Base-by-base conservation (phyloP, 441 rosid species). In the Viola pubescens region DNA sequence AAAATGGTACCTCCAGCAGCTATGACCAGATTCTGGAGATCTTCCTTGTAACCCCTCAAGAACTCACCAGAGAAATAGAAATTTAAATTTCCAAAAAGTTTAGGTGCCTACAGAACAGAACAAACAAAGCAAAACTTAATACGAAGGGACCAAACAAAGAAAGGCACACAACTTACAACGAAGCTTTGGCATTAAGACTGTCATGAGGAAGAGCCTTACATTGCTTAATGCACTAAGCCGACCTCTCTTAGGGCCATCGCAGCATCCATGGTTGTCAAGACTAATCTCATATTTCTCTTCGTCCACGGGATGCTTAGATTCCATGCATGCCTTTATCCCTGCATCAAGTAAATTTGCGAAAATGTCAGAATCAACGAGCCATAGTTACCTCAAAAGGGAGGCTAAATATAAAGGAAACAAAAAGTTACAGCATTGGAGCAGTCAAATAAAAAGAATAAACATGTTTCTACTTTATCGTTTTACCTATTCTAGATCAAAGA, bases 301-400 rank as follows among this genome's bases (percentile, higher is more conserved):
- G 54, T 65, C 65, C 47, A 83, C 81, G 40, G 66, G 75, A 50
- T 5, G 40, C 71, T 42, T 71, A 48, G 80, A 80, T 68, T 81
- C 75, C 80, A 82, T 68, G 75, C 94, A 86, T 46, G 88, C 88
- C 71, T 80, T 83, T 60, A 91, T 78, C 98, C 98, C 98, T 91
- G 75, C 65, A 71, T 68, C 64, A 9, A 6, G 0, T 16, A 71
- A 48, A 34, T 9, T 44, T 41, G 4, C 2, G 34, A 11, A 54
- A 5, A 16, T 59, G 61, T 52, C 2, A 9, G 7, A 48, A 42
- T 6, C 9, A 58, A 48, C 37, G 51, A 9, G 26, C 5, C 26
- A 37, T 13, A 7, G 53, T 5, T 11, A 56, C 14, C 57, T 4
- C 37, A 38, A 47, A 4, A 26, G 13, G 48, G 16, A 19, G 9